Conservation (phyloP, 225 moss, liverwort and hornwort species). For the Antitrichia curtipendula region DNA sequence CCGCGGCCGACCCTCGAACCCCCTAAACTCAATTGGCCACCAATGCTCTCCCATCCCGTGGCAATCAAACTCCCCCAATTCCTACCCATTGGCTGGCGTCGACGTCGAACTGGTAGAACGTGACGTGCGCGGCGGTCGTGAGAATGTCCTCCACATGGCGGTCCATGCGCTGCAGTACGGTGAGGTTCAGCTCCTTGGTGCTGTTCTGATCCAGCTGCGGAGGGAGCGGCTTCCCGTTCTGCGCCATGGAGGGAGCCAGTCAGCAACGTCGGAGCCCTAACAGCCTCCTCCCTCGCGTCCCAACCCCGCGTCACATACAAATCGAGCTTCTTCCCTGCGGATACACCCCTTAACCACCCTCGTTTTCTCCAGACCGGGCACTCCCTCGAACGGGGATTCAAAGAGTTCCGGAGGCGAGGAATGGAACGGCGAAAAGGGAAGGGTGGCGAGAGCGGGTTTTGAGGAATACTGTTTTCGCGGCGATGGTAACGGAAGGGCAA, state of each 20-base stretch:
- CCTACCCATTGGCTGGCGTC: constrained; percentile 92
- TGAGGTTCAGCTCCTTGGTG: constrained; percentile 98
- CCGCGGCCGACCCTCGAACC: background rate
- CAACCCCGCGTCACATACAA: background rate
- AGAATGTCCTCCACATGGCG: constrained; percentile 95
- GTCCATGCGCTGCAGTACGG: constrained; percentile 97
- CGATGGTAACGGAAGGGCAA: background rate
- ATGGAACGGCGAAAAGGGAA: too few species aligned
- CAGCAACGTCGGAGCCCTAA: background rate
- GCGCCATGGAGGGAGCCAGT: constrained; percentile 20
- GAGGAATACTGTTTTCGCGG: background rate
- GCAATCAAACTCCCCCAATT: background rate
- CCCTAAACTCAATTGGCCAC: background rate
- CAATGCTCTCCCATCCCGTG: background rate
- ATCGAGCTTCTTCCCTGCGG: background rate
- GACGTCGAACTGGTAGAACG: constrained; percentile 93
- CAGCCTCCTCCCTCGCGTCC: background rate
- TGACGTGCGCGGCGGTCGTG: constrained; percentile 92
- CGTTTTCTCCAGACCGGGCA: too few species aligned
- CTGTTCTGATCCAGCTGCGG: constrained; percentile 98
- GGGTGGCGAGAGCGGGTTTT: background rate
- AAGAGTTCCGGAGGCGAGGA: background rate
- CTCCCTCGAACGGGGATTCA: too few species aligned
- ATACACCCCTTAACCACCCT: too few species aligned
- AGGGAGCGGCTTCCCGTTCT: constrained; percentile 82